Evolutionary conservation across 441 rosid species (phyloP), one percentile per base, ranked within the genome.

Genomic region (Gossypium gossypioides): DNA sequence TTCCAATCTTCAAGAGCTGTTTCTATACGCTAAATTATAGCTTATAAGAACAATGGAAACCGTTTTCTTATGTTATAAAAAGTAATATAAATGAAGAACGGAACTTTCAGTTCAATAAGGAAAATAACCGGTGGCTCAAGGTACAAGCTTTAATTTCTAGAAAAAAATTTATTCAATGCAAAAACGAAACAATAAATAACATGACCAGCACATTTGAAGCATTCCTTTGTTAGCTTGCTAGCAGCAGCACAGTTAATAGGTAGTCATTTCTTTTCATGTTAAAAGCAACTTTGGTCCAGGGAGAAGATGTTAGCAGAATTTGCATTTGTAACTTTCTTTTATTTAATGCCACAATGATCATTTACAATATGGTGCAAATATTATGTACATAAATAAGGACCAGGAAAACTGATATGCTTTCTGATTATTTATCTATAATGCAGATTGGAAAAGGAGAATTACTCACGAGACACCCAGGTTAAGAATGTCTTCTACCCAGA

Each of bases 401-500:
- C 9, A 7, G 46, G 18, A 56, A 37, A 40, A 60, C 13, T 10
- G 1, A 19, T 50, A 6, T 24, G 13, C 3, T 42, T 70, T 74
- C 24, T 29, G 34, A 69, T 51, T 40, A 65, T 46, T 16, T 16
- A 29, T 71, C 27, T 16, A 29, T 15, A 16, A 44, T 3, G 6
- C 0, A 25, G 65, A 66, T 32, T 25, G 6, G 22, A n/a, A 75
- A 77, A 60, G 65, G 22, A 74, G 19, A 79, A 82, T 29, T 66
- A 91, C 98, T 88, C 84, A 93, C 97, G 85, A 87, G 80, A 93
- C 85, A 51, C 98, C 97, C 51, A 90, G 96, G 80, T 94, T 88
- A 73, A 94, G 99, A 86, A 90, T 92, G 84, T 91, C 91, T 80
- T 92, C 80, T 72, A 92, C 97, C 97, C 95, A 91, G 74, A 93